These are phyloP conservation scores for Oidiodendron maius DNA, from an alignment of 495 filamentous ascomycete species.

Conservation along the genomic window DNA sequence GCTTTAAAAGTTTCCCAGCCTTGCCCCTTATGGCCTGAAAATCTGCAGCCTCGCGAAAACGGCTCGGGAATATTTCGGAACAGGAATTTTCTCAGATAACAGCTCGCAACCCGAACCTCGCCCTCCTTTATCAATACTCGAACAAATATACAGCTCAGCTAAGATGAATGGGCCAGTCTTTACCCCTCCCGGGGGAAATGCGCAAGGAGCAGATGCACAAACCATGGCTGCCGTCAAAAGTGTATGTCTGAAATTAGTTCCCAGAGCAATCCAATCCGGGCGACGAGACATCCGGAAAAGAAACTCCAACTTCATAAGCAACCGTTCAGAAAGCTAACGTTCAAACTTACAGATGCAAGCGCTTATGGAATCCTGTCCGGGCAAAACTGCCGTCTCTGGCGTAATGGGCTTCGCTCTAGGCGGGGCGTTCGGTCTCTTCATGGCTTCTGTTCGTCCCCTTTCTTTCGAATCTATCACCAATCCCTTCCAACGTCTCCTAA, in stretches of 20 bases:
- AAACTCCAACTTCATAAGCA: too few relatives aligned
- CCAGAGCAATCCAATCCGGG: neutral
- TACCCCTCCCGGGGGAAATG: conserved; percentile 5
- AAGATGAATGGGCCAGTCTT: conserved; percentile 21
- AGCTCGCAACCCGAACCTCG: too few relatives aligned
- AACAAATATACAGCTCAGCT: too few relatives aligned
- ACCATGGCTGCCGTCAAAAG: conserved; percentile 18
- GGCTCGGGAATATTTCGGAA: too few relatives aligned
- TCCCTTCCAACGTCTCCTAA: conserved; percentile 1
- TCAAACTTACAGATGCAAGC: conserved; percentile 55
- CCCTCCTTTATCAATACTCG: too few relatives aligned
- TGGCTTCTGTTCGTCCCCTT: conserved; percentile 68
- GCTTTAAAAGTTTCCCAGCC: too few relatives aligned
- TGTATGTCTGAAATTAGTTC: conserved; percentile 14
- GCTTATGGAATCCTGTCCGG: conserved; percentile 83
- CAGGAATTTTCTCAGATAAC: too few relatives aligned
- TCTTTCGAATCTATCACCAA: neutral
- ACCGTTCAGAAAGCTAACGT: neutral
- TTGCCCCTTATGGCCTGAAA: too few relatives aligned
- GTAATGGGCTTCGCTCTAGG: conserved; percentile 86
- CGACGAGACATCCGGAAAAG: too few relatives aligned
- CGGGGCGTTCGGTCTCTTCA: conserved; percentile 90
- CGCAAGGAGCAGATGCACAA: conserved; percentile 9
- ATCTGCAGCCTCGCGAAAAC: too few relatives aligned
- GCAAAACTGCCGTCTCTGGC: conserved; percentile 77